These are phyloP conservation scores for Isatis lusitanica DNA, from an alignment of 441 rosid genomes.

Conservation along the genomic window DNA sequence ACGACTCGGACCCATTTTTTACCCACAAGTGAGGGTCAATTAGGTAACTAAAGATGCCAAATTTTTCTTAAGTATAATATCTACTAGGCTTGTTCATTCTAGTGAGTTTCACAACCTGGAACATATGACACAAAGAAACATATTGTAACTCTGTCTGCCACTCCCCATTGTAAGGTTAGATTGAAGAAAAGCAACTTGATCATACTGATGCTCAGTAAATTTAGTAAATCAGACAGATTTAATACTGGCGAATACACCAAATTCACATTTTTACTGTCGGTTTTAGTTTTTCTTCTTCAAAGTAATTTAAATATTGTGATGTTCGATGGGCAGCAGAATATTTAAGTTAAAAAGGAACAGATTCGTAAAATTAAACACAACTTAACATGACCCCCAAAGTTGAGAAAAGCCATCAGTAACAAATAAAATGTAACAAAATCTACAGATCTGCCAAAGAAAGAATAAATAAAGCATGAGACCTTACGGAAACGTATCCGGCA, in stretches of 20 bases:
- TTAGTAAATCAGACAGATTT: background rate
- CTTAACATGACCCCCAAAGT: constrained; percentile 26
- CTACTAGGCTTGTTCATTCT: background rate
- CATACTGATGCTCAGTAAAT: background rate
- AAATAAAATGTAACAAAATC: constrained; percentile 2
- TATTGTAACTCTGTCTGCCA: constrained; percentile 5
- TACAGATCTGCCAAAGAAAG: constrained; percentile 23
- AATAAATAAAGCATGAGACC: constrained; percentile 79
- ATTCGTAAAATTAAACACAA: background rate
- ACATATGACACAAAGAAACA: background rate
- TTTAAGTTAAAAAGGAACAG: background rate
- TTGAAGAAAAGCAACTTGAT: background rate
- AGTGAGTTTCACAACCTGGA: background rate
- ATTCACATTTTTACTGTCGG: constrained; percentile 8
- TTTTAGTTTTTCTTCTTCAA: background rate
- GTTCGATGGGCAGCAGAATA: background rate
- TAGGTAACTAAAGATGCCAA: background rate
- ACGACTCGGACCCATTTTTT: background rate
- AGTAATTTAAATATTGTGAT: background rate
- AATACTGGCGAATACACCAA: background rate
- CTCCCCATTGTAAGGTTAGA: background rate
- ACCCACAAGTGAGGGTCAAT: background rate
- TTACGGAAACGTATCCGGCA: constrained; percentile 99
- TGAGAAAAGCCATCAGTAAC: constrained; percentile 26
- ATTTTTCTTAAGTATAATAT: background rate